Conservation (phyloP, 129 eudicot genomes). For the Artemisia tridentata region DNA sequence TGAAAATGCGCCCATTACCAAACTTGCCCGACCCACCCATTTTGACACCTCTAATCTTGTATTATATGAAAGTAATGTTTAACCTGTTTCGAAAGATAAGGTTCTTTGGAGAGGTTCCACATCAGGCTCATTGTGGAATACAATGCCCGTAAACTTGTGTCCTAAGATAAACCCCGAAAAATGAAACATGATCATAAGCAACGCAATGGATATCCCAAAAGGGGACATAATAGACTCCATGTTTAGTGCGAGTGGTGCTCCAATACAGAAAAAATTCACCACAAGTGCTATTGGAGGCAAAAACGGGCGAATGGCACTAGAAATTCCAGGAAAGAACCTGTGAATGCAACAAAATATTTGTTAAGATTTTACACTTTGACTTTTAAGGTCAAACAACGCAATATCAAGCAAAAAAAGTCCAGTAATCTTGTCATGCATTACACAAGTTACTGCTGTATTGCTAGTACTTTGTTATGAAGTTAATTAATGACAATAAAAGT, state of each 20-base stretch:
- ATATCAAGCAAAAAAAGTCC: not conserved
- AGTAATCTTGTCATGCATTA: not conserved
- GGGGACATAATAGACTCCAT: conserved; percentile 68
- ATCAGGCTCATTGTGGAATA: conserved; percentile 57
- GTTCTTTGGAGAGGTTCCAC: conserved; percentile 84
- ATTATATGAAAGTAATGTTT: not conserved
- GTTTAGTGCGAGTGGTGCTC: conserved; percentile 88
- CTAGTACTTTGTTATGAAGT: too few relatives aligned
- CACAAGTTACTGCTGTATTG: not conserved
- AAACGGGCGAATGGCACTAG: conserved; percentile 59
- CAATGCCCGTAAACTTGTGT: conserved; percentile 50
- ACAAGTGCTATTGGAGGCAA: conserved; percentile 79
- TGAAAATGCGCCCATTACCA: too few relatives aligned
- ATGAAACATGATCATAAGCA: conserved; percentile 63
- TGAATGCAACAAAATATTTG: not conserved
- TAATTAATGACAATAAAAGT: not conserved
- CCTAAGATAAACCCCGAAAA: conserved; percentile 63
- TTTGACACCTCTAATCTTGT: not conserved
- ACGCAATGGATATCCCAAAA: conserved; percentile 59
- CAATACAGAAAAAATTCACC: conserved; percentile 79
- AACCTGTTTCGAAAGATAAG: conserved; percentile 78
- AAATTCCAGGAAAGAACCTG: conserved; percentile 62
- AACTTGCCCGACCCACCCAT: too few relatives aligned
- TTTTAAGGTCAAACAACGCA: conserved; percentile 16
- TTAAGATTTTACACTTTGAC: conserved; percentile 14